A percentile compares a stretch with the other conserved stretches of the same genome.
Evolutionary conservation across 2,329 filamentous ascomycete genomes (phyloP).

Genomic region (Sporothrix protearum): DNA sequence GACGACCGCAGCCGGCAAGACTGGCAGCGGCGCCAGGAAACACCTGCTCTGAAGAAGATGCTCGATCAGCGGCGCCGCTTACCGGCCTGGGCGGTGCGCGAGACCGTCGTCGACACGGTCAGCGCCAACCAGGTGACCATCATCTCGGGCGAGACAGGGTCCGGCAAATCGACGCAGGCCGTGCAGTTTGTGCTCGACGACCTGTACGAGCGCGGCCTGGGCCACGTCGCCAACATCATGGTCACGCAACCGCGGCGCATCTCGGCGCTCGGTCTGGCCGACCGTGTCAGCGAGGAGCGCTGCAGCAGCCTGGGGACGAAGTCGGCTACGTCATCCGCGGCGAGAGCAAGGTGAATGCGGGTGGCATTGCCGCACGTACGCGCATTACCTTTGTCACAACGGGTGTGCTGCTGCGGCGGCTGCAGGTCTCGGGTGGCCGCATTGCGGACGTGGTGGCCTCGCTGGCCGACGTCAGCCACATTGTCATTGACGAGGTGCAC

Average conservation of each 20-base stretch:
- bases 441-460: conserved; percentile 77
- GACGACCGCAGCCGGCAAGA: conserved; percentile 59
- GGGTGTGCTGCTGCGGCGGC: conserved; percentile 80
- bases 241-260: conserved; percentile 95
- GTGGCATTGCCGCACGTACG: conserved; percentile 52
- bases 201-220: conserved; percentile 71
- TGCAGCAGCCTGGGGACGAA: conserved; percentile 71
- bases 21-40: conserved; percentile 67
- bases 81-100: conserved; percentile 82
- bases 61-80: conserved; percentile 66
- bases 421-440: conserved; percentile 84
- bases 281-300: conserved; percentile 89
- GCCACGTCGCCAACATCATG: conserved; percentile 79
- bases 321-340: conserved; percentile 90
- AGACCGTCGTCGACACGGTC: conserved; percentile 73
- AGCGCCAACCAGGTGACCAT: conserved; percentile 82
- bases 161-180: conserved; percentile 93
- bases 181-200: conserved; percentile 96
- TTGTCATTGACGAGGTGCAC: conserved; percentile 95
- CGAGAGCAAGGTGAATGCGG: conserved; percentile 65
- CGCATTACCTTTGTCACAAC: conserved; percentile 96
- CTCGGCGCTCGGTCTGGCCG: conserved; percentile 87
- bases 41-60: conserved; percentile 69
- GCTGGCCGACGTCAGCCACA: conserved; percentile 84
- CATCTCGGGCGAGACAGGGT: conserved; percentile 94